Evolutionary conservation across 352 stramenopile genomes (phyloP).

Genomic region (Phytophthora quininea): DNA sequence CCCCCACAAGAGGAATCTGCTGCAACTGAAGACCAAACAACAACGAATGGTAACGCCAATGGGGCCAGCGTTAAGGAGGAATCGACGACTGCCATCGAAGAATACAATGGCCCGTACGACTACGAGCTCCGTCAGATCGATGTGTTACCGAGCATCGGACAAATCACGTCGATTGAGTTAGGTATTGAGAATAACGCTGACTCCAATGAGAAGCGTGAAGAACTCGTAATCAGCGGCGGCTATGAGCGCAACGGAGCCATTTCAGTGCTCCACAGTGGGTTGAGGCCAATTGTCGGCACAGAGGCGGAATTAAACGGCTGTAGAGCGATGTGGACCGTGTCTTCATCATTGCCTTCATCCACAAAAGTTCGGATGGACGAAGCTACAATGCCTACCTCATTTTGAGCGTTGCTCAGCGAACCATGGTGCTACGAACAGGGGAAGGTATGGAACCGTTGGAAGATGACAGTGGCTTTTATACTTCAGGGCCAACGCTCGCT

Average conservation of each 20-base stretch:
- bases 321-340: conserved; percentile 87
- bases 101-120: conserved; percentile 34
- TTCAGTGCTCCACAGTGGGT: conserved; percentile 78
- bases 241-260: conserved; percentile 66
- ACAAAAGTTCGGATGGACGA: conserved; percentile 57
- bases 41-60: conserved; percentile 11
- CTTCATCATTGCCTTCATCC: conserved; percentile 57
- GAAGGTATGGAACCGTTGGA: conserved; percentile 87
- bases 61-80: conserved; percentile 21
- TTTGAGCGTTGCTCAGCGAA: conserved; percentile 78
- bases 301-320: conserved; percentile 83
- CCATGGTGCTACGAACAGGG: conserved; percentile 85
- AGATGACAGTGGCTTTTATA: conserved; percentile 86
- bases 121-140: conserved; percentile 75
- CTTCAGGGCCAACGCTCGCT: conserved; percentile 75
- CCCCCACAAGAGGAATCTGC: conserved; percentile 33
- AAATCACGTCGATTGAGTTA: conserved; percentile 86
- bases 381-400: conserved; percentile 85
- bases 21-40: neutral
- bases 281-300: conserved; percentile 85
- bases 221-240: conserved; percentile 81
- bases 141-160: conserved; percentile 71
- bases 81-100: conserved; percentile 6
- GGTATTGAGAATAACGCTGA: conserved; percentile 77
- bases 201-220: conserved; percentile 77